Evolutionary conservation across 192 early-diverging fungal genomes (phyloP).

Genomic region (Spizellomyces punctatus): DNA sequence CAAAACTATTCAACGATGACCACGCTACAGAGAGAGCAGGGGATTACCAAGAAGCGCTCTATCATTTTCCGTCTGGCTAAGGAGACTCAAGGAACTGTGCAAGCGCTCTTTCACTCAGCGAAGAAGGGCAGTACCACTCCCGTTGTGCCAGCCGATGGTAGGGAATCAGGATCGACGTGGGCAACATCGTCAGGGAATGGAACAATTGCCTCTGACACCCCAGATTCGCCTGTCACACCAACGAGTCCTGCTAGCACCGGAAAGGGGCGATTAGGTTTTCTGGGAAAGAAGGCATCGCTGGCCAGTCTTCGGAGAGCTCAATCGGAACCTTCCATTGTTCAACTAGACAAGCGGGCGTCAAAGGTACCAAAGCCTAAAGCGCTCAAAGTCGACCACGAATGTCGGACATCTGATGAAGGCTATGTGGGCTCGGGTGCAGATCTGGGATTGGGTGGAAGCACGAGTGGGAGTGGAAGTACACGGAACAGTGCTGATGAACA

Average conservation of each 20-base stretch:
- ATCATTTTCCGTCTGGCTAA: slow-evolving; percentile 28
- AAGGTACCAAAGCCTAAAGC: background rate
- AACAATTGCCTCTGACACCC: background rate
- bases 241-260: background rate
- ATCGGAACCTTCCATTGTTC: slow-evolving; percentile 6
- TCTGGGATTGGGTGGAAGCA: background rate
- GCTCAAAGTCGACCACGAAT: background rate
- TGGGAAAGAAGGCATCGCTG: slow-evolving; percentile 21
- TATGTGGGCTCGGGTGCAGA: slow-evolving; percentile 27
- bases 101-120: slow-evolving; percentile 7
- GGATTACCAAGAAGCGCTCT: slow-evolving; percentile 27
- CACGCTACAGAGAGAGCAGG: background rate
- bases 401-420: slow-evolving; percentile 19
- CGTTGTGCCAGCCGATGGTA: background rate
- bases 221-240: background rate
- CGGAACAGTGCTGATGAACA: background rate
- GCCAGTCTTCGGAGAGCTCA: slow-evolving; percentile 14
- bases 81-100: slow-evolving; percentile 22
- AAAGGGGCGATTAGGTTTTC: slow-evolving; percentile 8
- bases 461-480: background rate
- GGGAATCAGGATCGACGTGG: slow-evolving; percentile 24
- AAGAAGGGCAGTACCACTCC: background rate
- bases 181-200: slow-evolving; percentile 4
- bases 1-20: background rate
- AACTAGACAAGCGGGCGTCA: background rate